Percentiles rank a stretch among this genome's conserved stretches.
Conservation (phyloP, 441 rosid species). For the Erodium texanum region DNA sequence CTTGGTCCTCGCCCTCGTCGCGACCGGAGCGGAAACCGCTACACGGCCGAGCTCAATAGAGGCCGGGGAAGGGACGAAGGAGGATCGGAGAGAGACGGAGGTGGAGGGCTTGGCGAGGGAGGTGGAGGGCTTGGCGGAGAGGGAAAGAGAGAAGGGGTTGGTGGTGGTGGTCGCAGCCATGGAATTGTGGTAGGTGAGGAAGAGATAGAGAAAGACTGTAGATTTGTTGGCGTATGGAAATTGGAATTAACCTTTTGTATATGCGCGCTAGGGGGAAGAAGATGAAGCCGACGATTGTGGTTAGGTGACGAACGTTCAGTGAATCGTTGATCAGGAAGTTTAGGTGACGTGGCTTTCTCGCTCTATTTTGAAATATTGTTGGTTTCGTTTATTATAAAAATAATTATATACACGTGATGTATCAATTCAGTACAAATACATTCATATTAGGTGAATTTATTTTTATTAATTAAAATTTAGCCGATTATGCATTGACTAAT, state of each 20-base stretch:
- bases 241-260: too few relatives aligned
- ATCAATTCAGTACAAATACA: too few relatives aligned
- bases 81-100: constrained; percentile 27
- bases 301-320: constrained; percentile 1
- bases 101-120: constrained; percentile 25
- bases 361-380: too few relatives aligned
- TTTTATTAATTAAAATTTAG: too few relatives aligned
- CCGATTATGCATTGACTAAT: too few relatives aligned
- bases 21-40: constrained; percentile 17
- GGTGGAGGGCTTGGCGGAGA: constrained; percentile 25
- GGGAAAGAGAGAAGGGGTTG: constrained; percentile 35
- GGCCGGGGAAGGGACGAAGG: constrained; percentile 12
- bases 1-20: constrained; percentile 13
- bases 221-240: too few relatives aligned
- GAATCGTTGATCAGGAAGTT: not conserved
- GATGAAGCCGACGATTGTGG: not conserved
- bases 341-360: not conserved
- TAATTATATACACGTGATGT: too few relatives aligned
- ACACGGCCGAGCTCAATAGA: constrained; percentile 21
- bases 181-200: constrained; percentile 8
- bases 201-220: not conserved
- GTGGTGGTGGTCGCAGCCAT: constrained; percentile 58
- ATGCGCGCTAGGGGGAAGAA: not conserved
- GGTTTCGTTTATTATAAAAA: too few relatives aligned
- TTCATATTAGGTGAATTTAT: too few relatives aligned